These are phyloP conservation scores for Cladorrhinum sp. DNA, from an alignment of 2,329 filamentous ascomycete species.

Conservation along the genomic window DNA sequence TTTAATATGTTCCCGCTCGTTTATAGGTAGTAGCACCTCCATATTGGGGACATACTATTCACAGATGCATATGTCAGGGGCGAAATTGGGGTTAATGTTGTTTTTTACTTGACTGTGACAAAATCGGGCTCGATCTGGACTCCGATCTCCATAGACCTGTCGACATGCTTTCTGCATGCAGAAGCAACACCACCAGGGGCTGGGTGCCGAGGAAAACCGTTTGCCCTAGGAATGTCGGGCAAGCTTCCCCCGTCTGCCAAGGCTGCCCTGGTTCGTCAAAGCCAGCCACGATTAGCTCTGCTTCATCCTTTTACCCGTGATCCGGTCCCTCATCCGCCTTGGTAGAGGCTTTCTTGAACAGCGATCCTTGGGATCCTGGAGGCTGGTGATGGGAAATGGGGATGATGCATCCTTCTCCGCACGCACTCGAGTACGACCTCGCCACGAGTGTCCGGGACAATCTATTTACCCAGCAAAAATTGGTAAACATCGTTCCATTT, in stretches of 20 bases:
- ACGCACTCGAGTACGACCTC: slow-evolving; percentile 17
- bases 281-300: slow-evolving; percentile 5
- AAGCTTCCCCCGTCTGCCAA: slow-evolving; percentile 7
- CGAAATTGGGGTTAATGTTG: background rate
- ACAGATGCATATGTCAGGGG: background rate
- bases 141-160: background rate
- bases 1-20: slow-evolving; percentile 6
- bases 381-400: slow-evolving; percentile 6
- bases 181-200: background rate
- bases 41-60: too few relatives aligned
- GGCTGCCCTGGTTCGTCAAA: background rate
- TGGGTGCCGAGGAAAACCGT: slow-evolving; percentile 4
- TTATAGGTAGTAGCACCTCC: background rate
- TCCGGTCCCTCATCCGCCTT: slow-evolving; percentile 15
- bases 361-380: slow-evolving; percentile 16
- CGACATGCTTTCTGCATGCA: background rate
- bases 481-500: slow-evolving; percentile 8
- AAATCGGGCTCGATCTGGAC: background rate
- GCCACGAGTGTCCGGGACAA: slow-evolving; percentile 17
- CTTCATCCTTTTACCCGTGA: slow-evolving; percentile 23
- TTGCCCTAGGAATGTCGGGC: slow-evolving; percentile 6
- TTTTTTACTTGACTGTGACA: too few relatives aligned
- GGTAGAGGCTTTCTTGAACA: background rate
- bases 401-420: background rate
- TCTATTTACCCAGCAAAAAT: slow-evolving; percentile 26